Evolutionary conservation across 768 basidiomycete species (phyloP), one percentile per base, ranked within the genome.

Genomic region (Cystobasidium ongulense): DNA sequence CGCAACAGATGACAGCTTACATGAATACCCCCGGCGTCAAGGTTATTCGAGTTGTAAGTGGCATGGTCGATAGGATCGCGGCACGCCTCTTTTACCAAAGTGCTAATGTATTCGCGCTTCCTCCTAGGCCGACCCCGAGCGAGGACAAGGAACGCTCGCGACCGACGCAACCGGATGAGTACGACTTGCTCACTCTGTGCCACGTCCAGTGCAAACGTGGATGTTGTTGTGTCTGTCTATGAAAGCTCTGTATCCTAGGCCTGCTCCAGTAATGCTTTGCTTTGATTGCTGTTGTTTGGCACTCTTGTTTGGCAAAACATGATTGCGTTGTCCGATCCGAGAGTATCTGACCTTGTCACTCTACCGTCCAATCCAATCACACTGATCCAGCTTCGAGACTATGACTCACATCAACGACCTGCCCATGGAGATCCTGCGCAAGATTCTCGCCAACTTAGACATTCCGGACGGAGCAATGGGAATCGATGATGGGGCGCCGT

Each of bases 1-100:
- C 95, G 57, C 77, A 79, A 27, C 23, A 53, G 8, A 35, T 71
- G 29, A 15, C 59, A 21, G 77, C 90, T 90, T 77, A 91, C n/a
- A 18, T 29, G 53, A 27, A 71, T 52, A 33, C 33, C 11, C 25
- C 68, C 15, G 52, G 54, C 25, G 68, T 71, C 7, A 54, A 59
- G 33, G 23, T 71, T 27, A 36, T 57, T 35, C 7, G 53, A 10
- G 38, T 71, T 41, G 68, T 71, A 41, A 61, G 68, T 31, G 29
- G n/a, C n/a, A n/a, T n/a, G n/a, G n/a, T 46, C 35, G 8, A 59
- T 7, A 8, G n/a, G 7, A 17, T 7, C 39, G 39, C 7, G 39
- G 7, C 39, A 17, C 39, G 39, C 21, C 54, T 33, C 23, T 11
- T 4, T 38, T 38, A 4, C 29, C 27, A 29, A n/a, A n/a, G 11